Base-by-base conservation (phyloP, 768 basidiomycete species). In the Leucocoprinus leucothites region DNA sequence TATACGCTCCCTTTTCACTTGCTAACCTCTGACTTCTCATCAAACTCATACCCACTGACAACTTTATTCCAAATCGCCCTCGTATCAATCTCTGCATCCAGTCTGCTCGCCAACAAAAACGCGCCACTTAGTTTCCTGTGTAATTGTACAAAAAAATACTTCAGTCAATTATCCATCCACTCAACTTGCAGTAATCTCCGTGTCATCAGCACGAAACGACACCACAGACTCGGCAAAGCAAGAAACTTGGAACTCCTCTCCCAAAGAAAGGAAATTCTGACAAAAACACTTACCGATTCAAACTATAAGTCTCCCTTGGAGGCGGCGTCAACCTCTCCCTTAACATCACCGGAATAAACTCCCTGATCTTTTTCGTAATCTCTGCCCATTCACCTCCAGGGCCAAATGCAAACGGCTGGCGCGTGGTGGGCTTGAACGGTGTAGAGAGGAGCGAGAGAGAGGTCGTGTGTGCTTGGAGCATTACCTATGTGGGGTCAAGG, bases 271-370 rank as follows among this genome's bases (percentile, higher is more conserved):
- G 22, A 31, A 44, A 51, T 38, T 38, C 16, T n/a, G n/a, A 28
- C 19, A 43, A 41, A 31, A 22, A 13, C 11, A 61, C 81, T 53
- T 58, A 87, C 88, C 94, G 74, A 67, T 99, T 98, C 51, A 98
- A 72, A 68, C 91, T 93, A 68, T 98, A 98, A 1, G 96, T 98
- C 72, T 98, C 95, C 55, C 82, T 74, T 0, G 96, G 96, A 2
- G 96, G 96, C 0, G 96, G 96, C 0, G 93, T 94, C 25, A 97
- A 76, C 46, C 95, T 78, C 64, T 97, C 79, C 61, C 80, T 76
- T 55, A 99, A 77, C 94, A 99, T 98, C 51, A 89, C 74, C 0
- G 96, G 95, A 44, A 99, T 98, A 28, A 82, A 78, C 3, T 75
- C 79, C 22, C 94, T 80, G 49, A 98, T 94, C 56, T 82, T 74